A percentile compares a stretch with the other conserved stretches of the same genome.
These are phyloP conservation scores for Emericellopsis cladophorae DNA, from an alignment of 2,329 filamentous ascomycete genomes.

Conservation along the genomic window DNA sequence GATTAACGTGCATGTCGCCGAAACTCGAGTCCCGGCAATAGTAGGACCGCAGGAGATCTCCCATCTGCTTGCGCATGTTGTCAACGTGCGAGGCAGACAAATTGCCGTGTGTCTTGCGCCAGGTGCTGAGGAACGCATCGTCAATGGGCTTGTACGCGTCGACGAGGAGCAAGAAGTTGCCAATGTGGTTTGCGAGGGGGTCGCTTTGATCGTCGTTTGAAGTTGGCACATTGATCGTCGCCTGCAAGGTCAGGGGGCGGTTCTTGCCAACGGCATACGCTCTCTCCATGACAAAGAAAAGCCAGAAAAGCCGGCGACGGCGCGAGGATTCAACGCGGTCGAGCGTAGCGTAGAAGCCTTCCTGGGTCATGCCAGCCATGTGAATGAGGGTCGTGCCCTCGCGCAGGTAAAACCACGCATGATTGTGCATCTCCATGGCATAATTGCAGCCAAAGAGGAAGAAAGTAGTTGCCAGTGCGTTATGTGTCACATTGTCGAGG, in stretches of 20 bases:
- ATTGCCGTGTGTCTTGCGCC: constrained; percentile 51
- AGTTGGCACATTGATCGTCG: constrained; percentile 54
- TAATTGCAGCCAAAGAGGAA: constrained; percentile 66
- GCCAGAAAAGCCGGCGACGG: constrained; percentile 58
- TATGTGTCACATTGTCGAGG: constrained; percentile 40
- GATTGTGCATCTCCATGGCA: constrained; percentile 58
- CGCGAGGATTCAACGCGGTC: constrained; percentile 48
- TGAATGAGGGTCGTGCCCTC: constrained; percentile 62
- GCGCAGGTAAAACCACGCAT: constrained; percentile 68
- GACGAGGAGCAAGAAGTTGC: constrained; percentile 45
- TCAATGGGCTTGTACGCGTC: constrained; percentile 55
- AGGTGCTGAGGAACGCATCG: constrained; percentile 47
- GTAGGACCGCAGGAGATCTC: constrained; percentile 37
- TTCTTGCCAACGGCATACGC: constrained; percentile 61
- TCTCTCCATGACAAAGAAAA: constrained; percentile 59
- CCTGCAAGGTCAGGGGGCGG: constrained; percentile 56
- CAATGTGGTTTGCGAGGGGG: constrained; percentile 37
- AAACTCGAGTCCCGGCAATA: constrained; percentile 41
- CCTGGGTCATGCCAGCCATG: constrained; percentile 47
- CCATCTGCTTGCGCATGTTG: constrained; percentile 49
- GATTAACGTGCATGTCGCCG: constrained; percentile 42
- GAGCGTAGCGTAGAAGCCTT: constrained; percentile 47
- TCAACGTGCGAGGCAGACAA: constrained; percentile 44
- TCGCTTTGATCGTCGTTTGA: constrained; percentile 47
- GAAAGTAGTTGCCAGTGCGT: constrained; percentile 59